Percentiles rank a stretch among this genome's conserved stretches.
These are phyloP conservation scores for Holtermanniella nyarrowii DNA, from an alignment of 768 basidiomycete genomes.

Conservation along the genomic window DNA sequence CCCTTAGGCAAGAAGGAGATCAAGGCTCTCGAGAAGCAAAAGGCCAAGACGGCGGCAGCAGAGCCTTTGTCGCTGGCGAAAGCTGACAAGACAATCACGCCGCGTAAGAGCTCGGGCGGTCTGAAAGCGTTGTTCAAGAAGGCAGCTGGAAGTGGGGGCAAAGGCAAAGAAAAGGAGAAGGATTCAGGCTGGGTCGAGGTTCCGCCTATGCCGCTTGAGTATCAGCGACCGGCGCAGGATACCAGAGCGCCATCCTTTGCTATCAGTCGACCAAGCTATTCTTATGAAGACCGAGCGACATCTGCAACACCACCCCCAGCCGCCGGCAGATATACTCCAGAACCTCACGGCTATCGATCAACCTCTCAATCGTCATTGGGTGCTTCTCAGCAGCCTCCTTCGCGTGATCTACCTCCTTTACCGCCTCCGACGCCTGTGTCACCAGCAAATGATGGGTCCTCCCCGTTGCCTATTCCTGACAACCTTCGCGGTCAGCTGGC, in stretches of 20 bases:
- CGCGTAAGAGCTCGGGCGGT: slow-evolving; percentile 34
- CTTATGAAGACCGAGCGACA: slow-evolving; percentile 6
- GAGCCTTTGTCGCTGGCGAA: slow-evolving; percentile 3
- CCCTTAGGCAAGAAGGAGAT: slow-evolving; percentile 15
- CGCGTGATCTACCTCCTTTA: slow-evolving; percentile 8
- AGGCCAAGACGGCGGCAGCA: slow-evolving; percentile 14
- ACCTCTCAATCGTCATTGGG: background rate
- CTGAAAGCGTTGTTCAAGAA: slow-evolving; percentile 33
- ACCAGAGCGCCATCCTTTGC: background rate
- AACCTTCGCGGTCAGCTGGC: background rate
- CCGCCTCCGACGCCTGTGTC: slow-evolving; percentile 9
- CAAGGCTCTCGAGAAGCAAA: slow-evolving; percentile 14
- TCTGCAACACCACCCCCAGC: background rate
- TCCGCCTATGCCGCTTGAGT: slow-evolving; percentile 7
- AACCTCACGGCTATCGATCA: slow-evolving; percentile 1
- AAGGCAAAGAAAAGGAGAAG: slow-evolving; percentile 29
- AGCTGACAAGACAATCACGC: slow-evolving; percentile 17
- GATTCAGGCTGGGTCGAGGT: slow-evolving; percentile 2
- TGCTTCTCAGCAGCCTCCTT: background rate
- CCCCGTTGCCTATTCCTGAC: slow-evolving; percentile 1
- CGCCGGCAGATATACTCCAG: slow-evolving; percentile 1
- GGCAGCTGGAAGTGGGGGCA: slow-evolving; percentile 19
- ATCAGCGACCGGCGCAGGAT: no score
- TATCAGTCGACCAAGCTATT: slow-evolving; percentile 8
- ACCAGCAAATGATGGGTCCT: background rate